phyloP scores from a whole-genome alignment of 768 basidiomycete genomes.

The Mycena pura region DNA sequence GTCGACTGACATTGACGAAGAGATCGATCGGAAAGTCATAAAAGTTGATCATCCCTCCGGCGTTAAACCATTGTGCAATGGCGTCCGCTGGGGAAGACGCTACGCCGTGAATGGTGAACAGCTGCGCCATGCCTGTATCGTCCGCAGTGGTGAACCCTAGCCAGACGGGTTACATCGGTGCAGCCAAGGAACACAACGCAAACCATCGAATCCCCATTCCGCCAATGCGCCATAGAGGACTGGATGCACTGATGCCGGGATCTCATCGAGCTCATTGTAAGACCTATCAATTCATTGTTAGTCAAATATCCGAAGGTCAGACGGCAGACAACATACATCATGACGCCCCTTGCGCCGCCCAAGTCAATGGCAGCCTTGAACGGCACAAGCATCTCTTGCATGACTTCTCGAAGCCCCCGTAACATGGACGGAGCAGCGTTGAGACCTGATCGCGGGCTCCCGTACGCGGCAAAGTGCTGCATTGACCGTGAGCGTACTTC shows the following conservation, averaged over 20 bases:
- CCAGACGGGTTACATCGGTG: too few relatives aligned
- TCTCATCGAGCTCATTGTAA: constrained; percentile 35
- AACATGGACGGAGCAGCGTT: constrained; percentile 33
- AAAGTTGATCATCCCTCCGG: constrained; percentile 33
- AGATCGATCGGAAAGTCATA: constrained; percentile 31
- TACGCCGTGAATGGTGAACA: constrained; percentile 26
- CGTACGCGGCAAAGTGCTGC: constrained; percentile 35
- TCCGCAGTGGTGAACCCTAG: constrained; percentile 28
- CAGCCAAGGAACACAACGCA: neutral
- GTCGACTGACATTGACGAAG: constrained; percentile 27
- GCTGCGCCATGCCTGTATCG: constrained; percentile 29
- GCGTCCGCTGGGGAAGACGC: constrained; percentile 31
- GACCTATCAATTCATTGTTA: constrained; percentile 19
- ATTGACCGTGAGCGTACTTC: neutral
- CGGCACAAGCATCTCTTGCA: constrained; percentile 34
- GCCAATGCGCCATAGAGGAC: constrained; percentile 31
- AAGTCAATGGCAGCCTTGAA: constrained; percentile 33
- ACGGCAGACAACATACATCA: constrained; percentile 27
- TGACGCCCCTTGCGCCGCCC: constrained; percentile 32
- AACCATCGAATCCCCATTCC: constrained; percentile 35
- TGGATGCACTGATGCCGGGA: constrained; percentile 32
- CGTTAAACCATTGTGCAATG: constrained; percentile 35
- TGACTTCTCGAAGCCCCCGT: constrained; percentile 28
- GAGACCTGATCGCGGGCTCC: constrained; percentile 31
- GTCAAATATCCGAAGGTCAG: neutral